Evolutionary conservation across 768 basidiomycete genomes (phyloP).

Genomic region (Phaeolepiota aurea): DNA sequence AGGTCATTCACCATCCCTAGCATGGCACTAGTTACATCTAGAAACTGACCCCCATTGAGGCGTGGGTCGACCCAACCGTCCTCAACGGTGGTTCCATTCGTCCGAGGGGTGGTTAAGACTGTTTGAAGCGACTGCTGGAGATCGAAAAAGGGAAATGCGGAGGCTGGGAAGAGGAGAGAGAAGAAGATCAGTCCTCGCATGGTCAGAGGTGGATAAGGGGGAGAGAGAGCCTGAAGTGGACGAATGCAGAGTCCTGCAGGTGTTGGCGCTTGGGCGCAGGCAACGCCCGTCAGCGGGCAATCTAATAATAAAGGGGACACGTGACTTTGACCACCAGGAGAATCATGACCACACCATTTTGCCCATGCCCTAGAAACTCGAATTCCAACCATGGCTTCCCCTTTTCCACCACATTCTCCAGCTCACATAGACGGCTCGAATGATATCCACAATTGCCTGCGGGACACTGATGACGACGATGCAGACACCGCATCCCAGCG

Average conservation of each 20-base stretch:
- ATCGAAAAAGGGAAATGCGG: conserved; percentile 9
- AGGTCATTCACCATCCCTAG: conserved; percentile 1
- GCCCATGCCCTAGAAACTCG: no score
- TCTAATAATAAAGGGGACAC: neutral
- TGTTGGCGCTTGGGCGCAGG: neutral
- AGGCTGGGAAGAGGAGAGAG: conserved; percentile 9
- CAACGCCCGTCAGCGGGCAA: neutral
- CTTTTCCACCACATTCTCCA: conserved; percentile 24
- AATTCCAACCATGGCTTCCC: conserved; percentile 15
- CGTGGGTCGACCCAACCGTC: conserved; percentile 61
- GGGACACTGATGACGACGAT: conserved; percentile 38
- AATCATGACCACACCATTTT: no score
- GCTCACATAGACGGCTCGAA: conserved; percentile 10
- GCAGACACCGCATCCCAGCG: conserved; percentile 74
- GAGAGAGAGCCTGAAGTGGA: conserved; percentile 9
- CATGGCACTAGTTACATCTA: conserved; percentile 47
- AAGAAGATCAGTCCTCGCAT: conserved; percentile 13
- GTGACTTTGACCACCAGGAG: no score
- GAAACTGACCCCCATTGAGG: conserved; percentile 58
- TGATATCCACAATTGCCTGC: conserved; percentile 18
- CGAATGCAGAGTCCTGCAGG: conserved; percentile 1
- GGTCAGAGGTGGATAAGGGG: no score
- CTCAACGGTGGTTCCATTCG: neutral
- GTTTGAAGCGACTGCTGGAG: conserved; percentile 8
- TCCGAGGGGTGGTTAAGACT: conserved; percentile 5